Percentiles rank a stretch among this genome's conserved stretches.
These are phyloP conservation scores for Serendipita indica DNA, from an alignment of 768 basidiomycete species.

Conservation along the genomic window DNA sequence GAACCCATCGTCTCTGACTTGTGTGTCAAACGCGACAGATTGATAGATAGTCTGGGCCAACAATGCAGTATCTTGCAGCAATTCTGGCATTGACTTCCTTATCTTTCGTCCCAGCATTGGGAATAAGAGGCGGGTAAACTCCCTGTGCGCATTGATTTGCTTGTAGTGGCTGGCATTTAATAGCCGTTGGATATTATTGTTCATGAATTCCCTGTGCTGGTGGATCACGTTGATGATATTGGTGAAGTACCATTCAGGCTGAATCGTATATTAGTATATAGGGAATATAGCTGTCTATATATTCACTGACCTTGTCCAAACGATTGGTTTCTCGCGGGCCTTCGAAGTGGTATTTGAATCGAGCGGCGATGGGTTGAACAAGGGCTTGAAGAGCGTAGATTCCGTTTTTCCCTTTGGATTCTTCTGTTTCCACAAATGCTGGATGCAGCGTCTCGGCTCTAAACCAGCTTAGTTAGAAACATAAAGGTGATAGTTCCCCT, in stretches of 20 bases:
- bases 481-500: conserved; percentile 22
- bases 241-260: conserved; percentile 98
- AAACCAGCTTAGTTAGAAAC: neutral
- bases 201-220: conserved; percentile 73
- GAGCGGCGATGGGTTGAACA: conserved; percentile 62
- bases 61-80: conserved; percentile 66
- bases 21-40: conserved; percentile 72
- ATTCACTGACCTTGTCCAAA: conserved; percentile 60
- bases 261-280: conserved; percentile 2
- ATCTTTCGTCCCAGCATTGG: conserved; percentile 68
- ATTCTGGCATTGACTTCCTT: conserved; percentile 49
- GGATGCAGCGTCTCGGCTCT: neutral
- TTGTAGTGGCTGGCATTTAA: conserved; percentile 47
- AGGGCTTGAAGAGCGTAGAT: conserved; percentile 78
- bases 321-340: conserved; percentile 74
- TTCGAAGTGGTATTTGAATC: conserved; percentile 95
- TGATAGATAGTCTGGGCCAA: conserved; percentile 95
- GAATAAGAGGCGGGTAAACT: conserved; percentile 67
- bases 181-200: conserved; percentile 53
- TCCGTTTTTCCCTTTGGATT: conserved; percentile 32
- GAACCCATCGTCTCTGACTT: conserved; percentile 62
- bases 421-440: neutral
- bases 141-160: conserved; percentile 62
- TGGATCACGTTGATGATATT: conserved; percentile 78
- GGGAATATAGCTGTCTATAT: neutral